Evolutionary conservation across 352 stramenopile genomes (phyloP), one percentile per base, ranked within the genome.

Genomic region (Phytophthora boehmeriae): DNA sequence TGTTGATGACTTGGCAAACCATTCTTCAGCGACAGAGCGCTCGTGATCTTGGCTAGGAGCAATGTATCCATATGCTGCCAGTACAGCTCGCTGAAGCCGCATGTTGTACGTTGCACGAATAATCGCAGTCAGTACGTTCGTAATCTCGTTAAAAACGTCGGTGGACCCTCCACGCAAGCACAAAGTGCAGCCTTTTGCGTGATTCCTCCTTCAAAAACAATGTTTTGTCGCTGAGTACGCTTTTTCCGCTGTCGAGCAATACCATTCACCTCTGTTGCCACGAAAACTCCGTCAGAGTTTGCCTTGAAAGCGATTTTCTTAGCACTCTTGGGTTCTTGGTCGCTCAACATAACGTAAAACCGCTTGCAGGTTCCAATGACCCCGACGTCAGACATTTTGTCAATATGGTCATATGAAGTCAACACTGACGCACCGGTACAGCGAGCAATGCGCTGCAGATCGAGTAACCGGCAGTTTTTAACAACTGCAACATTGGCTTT

Each of bases 301-400:
- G 63, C 34, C 20, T 68, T 74, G 64, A 88, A 72, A 22, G 59
- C 68, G 44, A 88, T 78, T 25, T 74, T 73, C 55, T 77, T 84
- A 9, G 68, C 84, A 57, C 82, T 92, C 43, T 83, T 90, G 10
- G 83, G 83, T 42, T 89, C 86, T 66, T 90, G 75, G 48, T 94
- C 83, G 34, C 81, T 93, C 6, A 91, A 56, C 78, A 93, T 80
- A 8, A 96, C 87, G 46, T 92, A 92, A 35, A 94, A 94, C n/a
- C 77, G 80, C 19, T 83, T 82, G 52, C 88, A 96, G 22, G 75
- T 89, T 22, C 88, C 88, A 27, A 96, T 85, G 6, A 96, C 77
- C 0, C 72, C 64, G 51, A 89, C 74, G 52, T 83, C 79, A 2
- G 80, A 86, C 55, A 96, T 93, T 69, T 96, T 96, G 72, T 96